phyloP scores from a whole-genome alignment of 371 early-diverging fungal species.

The Batrachochytrium dendrobatidis region DNA sequence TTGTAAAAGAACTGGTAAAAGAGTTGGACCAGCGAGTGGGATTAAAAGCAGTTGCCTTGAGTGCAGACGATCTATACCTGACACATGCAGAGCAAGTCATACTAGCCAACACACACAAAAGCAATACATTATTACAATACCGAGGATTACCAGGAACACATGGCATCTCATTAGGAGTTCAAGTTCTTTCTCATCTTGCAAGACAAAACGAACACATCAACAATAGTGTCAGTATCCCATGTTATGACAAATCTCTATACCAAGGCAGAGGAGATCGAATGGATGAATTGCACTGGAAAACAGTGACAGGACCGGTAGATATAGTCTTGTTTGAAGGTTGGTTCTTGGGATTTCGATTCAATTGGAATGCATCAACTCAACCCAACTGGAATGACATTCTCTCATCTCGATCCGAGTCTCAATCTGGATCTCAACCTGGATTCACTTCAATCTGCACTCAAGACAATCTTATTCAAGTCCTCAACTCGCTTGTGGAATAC shows the following conservation, averaged over 20 bases:
- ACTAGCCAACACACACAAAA: constrained; percentile 42
- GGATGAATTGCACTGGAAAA: constrained; percentile 49
- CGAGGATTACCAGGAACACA: constrained; percentile 78
- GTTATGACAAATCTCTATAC: constrained; percentile 69
- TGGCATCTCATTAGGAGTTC: constrained; percentile 56
- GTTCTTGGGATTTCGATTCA: constrained; percentile 78
- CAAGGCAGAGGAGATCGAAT: constrained; percentile 77
- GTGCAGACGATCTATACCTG: constrained; percentile 85
- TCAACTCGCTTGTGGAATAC: background rate
- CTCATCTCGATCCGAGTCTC: too few species aligned
- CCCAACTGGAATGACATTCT: background rate
- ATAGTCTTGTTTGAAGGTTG: constrained; percentile 91
- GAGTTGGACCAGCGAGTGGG: background rate
- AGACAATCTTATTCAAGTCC: background rate
- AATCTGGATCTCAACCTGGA: too few species aligned
- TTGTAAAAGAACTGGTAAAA: background rate
- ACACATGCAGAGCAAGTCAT: constrained; percentile 53
- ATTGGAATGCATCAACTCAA: constrained; percentile 25
- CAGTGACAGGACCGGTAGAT: constrained; percentile 51
- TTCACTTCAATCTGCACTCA: too few species aligned
- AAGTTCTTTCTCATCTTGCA: constrained; percentile 32
- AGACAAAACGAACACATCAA: constrained; percentile 12
- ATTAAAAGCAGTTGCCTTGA: constrained; percentile 36
- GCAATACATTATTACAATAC: constrained; percentile 63
- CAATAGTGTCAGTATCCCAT: constrained; percentile 47